A percentile compares a stretch with the other conserved stretches of the same genome.
Evolutionary conservation across 176 grass and related monocot species (phyloP).

Genomic region (Rhynchospora breviuscula): DNA sequence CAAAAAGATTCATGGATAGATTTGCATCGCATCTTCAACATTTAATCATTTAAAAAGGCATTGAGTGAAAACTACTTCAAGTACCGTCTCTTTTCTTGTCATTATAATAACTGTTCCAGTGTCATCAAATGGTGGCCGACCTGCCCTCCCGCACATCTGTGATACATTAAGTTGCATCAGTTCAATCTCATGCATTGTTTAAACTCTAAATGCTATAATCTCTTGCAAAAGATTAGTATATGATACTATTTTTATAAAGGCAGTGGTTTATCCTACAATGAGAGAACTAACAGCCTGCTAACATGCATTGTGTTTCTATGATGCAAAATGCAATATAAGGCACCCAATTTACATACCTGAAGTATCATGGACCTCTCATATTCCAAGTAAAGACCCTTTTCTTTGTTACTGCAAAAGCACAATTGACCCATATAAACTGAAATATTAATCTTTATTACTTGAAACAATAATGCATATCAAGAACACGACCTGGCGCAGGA

Average conservation of each 20-base stretch:
- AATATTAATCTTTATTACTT: background rate
- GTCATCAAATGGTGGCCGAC: slow-evolving; percentile 91
- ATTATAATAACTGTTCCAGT: slow-evolving; percentile 95
- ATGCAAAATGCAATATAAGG: slow-evolving; percentile 5
- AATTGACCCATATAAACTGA: background rate
- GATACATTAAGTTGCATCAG: background rate
- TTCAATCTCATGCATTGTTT: background rate
- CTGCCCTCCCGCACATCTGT: slow-evolving; percentile 98
- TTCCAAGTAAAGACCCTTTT: slow-evolving; percentile 75
- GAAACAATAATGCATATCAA: background rate
- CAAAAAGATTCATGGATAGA: background rate
- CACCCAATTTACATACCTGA: slow-evolving; percentile 37
- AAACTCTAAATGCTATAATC: background rate
- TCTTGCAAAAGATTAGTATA: background rate
- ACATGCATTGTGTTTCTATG: background rate
- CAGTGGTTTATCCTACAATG: background rate
- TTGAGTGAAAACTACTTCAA: slow-evolving; percentile 13
- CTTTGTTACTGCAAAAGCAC: slow-evolving; percentile 71
- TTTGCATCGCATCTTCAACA: background rate
- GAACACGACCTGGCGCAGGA: background rate
- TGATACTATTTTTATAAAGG: background rate
- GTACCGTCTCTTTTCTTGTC: slow-evolving; percentile 97
- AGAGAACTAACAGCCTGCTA: background rate
- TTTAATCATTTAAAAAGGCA: background rate
- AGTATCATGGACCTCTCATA: slow-evolving; percentile 95